Conservation (phyloP, 495 filamentous ascomycete species). For the Hypoxylon crocopeplum region DNA sequence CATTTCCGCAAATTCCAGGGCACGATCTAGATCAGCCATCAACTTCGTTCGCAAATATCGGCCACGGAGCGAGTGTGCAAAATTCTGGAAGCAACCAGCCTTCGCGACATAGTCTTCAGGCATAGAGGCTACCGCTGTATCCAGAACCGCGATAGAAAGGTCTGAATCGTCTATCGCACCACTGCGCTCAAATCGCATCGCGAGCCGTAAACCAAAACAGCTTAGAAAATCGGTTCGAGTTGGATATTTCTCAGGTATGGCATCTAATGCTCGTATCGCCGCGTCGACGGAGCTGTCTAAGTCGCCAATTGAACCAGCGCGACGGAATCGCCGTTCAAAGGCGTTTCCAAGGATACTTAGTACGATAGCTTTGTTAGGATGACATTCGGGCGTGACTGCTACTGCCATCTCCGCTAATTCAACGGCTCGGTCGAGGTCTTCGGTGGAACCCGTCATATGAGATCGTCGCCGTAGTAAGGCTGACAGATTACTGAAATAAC, state of each 20-base stretch:
- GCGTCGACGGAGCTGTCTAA: neutral
- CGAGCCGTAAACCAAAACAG: neutral
- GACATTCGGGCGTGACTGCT: conserved; percentile 2
- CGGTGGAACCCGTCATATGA: neutral
- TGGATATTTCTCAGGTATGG: neutral
- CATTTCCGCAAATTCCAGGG: neutral
- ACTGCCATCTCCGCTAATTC: neutral
- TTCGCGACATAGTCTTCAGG: too few relatives aligned
- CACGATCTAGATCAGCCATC: conserved; percentile 9
- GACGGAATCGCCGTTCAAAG: neutral
- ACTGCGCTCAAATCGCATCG: neutral
- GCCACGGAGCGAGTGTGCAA: too few relatives aligned
- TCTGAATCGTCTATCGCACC: too few relatives aligned
- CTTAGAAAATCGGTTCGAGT: neutral
- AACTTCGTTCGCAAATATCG: too few relatives aligned
- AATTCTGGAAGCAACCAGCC: too few relatives aligned
- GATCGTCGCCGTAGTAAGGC: neutral
- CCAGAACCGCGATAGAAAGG: too few relatives aligned
- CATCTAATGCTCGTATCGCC: neutral
- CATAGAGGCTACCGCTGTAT: too few relatives aligned
- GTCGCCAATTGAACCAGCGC: neutral
- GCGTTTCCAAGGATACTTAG: neutral
- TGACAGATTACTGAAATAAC: conserved; percentile 1
- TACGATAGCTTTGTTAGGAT: neutral
- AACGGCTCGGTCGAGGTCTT: conserved; percentile 2